Conservation (phyloP, 2,329 filamentous ascomycete species). For the Aphanoascus verrucosus region DNA sequence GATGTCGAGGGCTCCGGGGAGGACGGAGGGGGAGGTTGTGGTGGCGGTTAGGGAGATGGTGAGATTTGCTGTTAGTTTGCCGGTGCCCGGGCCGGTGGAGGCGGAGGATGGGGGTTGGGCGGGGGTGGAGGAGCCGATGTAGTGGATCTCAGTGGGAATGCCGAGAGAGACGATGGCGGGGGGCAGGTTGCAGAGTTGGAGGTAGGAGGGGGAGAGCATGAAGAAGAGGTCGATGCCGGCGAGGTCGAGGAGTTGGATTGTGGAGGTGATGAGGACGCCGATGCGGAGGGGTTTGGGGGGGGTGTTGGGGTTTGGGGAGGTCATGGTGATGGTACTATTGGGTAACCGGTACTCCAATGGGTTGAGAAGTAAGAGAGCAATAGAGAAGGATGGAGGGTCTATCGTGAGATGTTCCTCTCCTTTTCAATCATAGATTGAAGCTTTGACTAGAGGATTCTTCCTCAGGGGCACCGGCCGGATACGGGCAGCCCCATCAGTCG, state of each 20-base stretch:
- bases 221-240: slow-evolving; percentile 30
- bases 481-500: too few species aligned
- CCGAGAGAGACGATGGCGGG: not conserved
- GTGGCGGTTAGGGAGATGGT: slow-evolving; percentile 23
- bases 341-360: not conserved
- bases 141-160: slow-evolving; percentile 7
- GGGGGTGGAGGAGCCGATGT: slow-evolving; percentile 13
- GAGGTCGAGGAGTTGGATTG: slow-evolving; percentile 33
- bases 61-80: slow-evolving; percentile 21
- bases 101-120: not conserved
- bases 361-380: not conserved
- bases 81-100: too few species aligned
- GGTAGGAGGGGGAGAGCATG: slow-evolving; percentile 27
- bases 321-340: slow-evolving; percentile 1
- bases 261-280: slow-evolving; percentile 29
- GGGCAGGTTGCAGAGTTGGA: slow-evolving; percentile 25
- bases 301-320: not conserved
- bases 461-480: too few species aligned
- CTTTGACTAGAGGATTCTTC: too few species aligned
- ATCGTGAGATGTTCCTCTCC: too few species aligned
- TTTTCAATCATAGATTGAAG: too few species aligned
- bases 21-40: slow-evolving; percentile 22
- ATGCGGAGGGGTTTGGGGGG: slow-evolving; percentile 22
- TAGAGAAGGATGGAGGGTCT: not conserved
- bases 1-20: slow-evolving; percentile 29